These are phyloP conservation scores for Mycena chlorophos DNA, from an alignment of 768 basidiomycete species.

Conservation along the genomic window DNA sequence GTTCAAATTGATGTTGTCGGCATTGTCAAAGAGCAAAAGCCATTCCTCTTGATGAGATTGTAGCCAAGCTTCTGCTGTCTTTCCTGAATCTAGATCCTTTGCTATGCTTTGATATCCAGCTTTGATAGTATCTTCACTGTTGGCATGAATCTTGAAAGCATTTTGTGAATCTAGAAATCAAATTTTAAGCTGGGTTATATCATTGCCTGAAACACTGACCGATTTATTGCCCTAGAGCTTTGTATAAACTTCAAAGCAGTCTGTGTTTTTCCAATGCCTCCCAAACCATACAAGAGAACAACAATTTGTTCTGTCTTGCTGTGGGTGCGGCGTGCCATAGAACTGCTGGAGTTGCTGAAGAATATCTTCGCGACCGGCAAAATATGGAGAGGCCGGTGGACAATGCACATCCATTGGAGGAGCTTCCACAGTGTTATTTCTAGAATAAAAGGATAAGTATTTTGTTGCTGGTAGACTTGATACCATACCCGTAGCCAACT, in stretches of 20 bases:
- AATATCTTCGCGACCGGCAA: too few species aligned
- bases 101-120: slow-evolving; percentile 11
- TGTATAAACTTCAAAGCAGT: slow-evolving; percentile 9
- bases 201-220: too few species aligned
- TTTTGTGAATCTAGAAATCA: slow-evolving; percentile 7
- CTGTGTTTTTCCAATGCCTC: slow-evolving; percentile 12
- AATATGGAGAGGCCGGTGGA: too few species aligned
- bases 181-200: background rate
- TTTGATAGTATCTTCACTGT: slow-evolving; percentile 7
- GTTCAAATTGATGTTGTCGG: slow-evolving; percentile 4
- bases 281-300: slow-evolving; percentile 2
- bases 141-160: slow-evolving; percentile 7
- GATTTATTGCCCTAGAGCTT: background rate
- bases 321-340: too few species aligned
- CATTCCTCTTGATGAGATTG: background rate
- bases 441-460: too few species aligned
- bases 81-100: background rate
- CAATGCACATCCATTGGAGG: too few species aligned
- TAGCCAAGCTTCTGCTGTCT: slow-evolving; percentile 6
- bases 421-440: too few species aligned
- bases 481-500: too few species aligned
- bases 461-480: too few species aligned
- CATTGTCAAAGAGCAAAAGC: slow-evolving; percentile 7
- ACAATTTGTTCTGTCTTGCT: background rate
- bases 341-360: too few species aligned